Conservation (phyloP, 495 filamentous ascomycete genomes). For the Emericellopsis terricola region DNA sequence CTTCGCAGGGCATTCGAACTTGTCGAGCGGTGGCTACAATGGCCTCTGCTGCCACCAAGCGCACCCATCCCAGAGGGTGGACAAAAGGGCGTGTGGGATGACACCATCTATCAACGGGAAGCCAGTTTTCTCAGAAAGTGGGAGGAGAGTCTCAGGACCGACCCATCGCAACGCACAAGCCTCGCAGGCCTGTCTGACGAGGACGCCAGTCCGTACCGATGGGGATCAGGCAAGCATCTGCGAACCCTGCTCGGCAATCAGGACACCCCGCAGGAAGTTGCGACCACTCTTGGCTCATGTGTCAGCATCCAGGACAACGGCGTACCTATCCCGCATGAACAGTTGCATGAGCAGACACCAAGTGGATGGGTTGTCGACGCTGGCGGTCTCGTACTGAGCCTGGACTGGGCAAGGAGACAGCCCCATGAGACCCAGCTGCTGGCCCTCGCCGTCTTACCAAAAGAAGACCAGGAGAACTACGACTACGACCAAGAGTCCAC, state of each 20-base stretch:
- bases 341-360: slow-evolving; percentile 6
- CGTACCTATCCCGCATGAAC: slow-evolving; percentile 7
- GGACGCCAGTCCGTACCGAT: too few relatives aligned
- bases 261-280: not conserved
- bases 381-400: slow-evolving; percentile 22
- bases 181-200: too few relatives aligned
- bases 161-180: too few relatives aligned
- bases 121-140: too few relatives aligned
- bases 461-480: slow-evolving; percentile 18
- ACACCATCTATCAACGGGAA: too few relatives aligned
- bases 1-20: not conserved
- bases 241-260: not conserved
- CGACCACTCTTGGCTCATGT: too few relatives aligned
- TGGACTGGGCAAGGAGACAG: slow-evolving; percentile 22
- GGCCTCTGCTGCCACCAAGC: slow-evolving; percentile 1
- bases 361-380: slow-evolving; percentile 26
- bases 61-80: not conserved
- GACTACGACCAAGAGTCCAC: slow-evolving; percentile 7
- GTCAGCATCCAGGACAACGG: too few relatives aligned
- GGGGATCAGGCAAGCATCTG: too few relatives aligned
- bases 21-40: slow-evolving; percentile 1
- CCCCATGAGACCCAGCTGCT: slow-evolving; percentile 17
- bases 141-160: too few relatives aligned
- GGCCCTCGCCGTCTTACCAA: slow-evolving; percentile 24
- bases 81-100: not conserved